These are phyloP conservation scores for Mycena pura DNA, from an alignment of 768 basidiomycete species.

Conservation along the genomic window DNA sequence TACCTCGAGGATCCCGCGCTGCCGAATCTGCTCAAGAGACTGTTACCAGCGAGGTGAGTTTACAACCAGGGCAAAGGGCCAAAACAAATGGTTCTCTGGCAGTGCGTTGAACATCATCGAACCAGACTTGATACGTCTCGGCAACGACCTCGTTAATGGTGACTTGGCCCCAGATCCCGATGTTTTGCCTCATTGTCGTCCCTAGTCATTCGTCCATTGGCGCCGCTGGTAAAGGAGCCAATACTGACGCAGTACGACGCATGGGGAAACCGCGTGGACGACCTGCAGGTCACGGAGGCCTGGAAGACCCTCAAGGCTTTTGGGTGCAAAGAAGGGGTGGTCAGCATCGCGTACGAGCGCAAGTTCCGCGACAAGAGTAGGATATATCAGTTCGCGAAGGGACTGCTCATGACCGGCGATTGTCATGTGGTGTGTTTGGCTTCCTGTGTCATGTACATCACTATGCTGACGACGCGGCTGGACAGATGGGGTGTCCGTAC, in stretches of 20 bases:
- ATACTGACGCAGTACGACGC: constrained; percentile 74
- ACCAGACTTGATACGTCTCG: constrained; percentile 65
- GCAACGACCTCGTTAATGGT: constrained; percentile 61
- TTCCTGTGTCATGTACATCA: not conserved
- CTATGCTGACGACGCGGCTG: not conserved
- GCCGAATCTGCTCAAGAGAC: constrained; percentile 62
- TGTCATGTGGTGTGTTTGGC: constrained; percentile 48
- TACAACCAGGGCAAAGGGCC: not conserved
- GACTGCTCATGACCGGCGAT: constrained; percentile 66
- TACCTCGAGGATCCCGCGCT: constrained; percentile 69
- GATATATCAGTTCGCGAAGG: constrained; percentile 69
- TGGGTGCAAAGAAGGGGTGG: constrained; percentile 67
- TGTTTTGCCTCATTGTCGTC: not conserved
- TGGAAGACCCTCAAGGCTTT: constrained; percentile 73
- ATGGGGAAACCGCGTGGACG: constrained; percentile 72
- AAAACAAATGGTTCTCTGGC: not conserved
- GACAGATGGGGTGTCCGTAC: constrained; percentile 71
- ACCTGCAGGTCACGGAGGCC: constrained; percentile 72
- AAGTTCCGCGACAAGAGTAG: constrained; percentile 66
- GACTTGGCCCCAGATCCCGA: not conserved
- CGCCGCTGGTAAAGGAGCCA: constrained; percentile 54
- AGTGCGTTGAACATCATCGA: constrained; percentile 60
- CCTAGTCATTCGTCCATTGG: constrained; percentile 62
- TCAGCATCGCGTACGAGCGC: constrained; percentile 73
- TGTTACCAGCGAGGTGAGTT: constrained; percentile 54